These are phyloP conservation scores for Cyclostephanos tholiformis DNA, from an alignment of 108 stramenopile genomes.

Conservation along the genomic window DNA sequence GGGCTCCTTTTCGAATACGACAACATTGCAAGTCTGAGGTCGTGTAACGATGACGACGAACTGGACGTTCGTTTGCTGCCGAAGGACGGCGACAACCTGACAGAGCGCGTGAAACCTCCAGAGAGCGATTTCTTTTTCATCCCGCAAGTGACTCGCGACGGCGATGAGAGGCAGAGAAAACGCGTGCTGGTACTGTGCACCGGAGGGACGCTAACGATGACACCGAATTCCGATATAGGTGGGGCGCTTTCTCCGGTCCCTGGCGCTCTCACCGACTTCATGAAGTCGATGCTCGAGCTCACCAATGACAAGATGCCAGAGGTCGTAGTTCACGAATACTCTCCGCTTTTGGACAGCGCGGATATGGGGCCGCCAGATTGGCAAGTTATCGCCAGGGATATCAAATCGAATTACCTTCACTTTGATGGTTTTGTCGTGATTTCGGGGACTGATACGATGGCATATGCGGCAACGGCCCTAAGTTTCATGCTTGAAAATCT, in stretches of 20 bases:
- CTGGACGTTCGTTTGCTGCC: conserved; percentile 19
- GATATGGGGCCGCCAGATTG: conserved; percentile 94
- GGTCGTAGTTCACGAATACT: conserved; percentile 74
- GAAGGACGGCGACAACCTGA: conserved; percentile 34
- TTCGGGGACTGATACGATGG: conserved; percentile 98
- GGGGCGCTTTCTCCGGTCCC: conserved; percentile 72
- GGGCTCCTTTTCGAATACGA: not conserved
- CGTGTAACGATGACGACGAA: not conserved
- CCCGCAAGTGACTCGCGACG: conserved; percentile 61
- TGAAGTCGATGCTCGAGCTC: conserved; percentile 79
- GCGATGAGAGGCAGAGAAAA: conserved; percentile 52
- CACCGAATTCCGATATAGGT: conserved; percentile 65
- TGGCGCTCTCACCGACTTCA: conserved; percentile 74
- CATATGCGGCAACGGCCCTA: conserved; percentile 91
- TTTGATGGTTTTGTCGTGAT: conserved; percentile 97
- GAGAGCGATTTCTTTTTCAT: conserved; percentile 59
- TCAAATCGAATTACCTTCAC: conserved; percentile 73
- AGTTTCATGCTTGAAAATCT: conserved; percentile 98
- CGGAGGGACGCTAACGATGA: conserved; percentile 87
- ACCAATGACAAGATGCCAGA: conserved; percentile 79
- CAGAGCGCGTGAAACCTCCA: conserved; percentile 34
- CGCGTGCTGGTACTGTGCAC: conserved; percentile 65
- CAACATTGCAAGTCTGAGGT: not conserved
- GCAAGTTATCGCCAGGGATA: conserved; percentile 63
- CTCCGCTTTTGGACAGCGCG: conserved; percentile 80